Conservation (phyloP, 164 flowering plant species). For the Chloranthus sessilifolius region DNA sequence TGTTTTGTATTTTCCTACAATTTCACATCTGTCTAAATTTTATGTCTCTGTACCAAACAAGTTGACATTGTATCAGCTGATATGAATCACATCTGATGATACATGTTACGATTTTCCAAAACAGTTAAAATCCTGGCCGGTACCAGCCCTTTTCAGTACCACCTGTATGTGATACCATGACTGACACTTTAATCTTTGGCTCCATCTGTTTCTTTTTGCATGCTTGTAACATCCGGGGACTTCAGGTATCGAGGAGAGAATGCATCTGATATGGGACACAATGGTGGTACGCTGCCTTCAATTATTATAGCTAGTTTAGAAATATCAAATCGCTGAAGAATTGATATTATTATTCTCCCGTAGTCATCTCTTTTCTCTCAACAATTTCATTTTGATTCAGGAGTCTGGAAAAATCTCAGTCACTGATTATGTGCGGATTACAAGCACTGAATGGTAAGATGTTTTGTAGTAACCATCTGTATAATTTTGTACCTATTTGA, state of each 20-base stretch:
- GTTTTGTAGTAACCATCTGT: background rate
- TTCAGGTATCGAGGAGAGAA: constrained; percentile 93
- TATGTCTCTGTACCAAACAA: too few species aligned
- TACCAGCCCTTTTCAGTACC: too few species aligned
- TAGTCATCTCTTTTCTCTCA: background rate
- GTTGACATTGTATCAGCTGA: too few species aligned
- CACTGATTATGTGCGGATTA: constrained; percentile 77
- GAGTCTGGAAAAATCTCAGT: constrained; percentile 82
- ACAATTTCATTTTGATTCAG: constrained; percentile 31
- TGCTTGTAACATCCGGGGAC: background rate
- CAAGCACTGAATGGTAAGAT: constrained; percentile 87
- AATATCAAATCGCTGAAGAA: background rate
- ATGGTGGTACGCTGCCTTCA: constrained; percentile 74
- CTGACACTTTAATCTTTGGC: too few species aligned
- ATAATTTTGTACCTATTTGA: background rate
- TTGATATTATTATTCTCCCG: constrained; percentile 3
- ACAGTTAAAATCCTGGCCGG: too few species aligned
- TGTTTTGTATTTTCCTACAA: too few species aligned
- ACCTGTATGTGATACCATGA: too few species aligned
- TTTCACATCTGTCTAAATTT: too few species aligned
- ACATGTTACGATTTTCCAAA: too few species aligned
- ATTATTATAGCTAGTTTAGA: background rate
- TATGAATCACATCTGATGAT: too few species aligned
- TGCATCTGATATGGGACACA: constrained; percentile 90
- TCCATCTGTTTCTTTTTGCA: background rate